These are phyloP conservation scores for Boletus mariae DNA, from an alignment of 1,284 basidiomycete genomes.

Conservation along the genomic window DNA sequence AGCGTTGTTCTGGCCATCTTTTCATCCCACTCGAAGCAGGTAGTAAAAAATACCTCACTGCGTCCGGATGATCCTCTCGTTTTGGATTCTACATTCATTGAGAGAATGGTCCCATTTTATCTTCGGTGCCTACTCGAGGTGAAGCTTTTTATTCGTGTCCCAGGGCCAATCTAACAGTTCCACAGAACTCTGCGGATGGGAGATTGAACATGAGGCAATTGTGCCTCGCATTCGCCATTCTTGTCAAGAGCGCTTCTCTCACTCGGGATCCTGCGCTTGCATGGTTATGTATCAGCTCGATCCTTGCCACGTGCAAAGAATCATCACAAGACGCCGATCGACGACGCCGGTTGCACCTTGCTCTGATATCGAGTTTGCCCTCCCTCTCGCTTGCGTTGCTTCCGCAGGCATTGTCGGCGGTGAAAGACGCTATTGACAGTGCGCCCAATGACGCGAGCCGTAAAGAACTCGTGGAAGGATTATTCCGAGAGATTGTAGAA, in stretches of 20 bases:
- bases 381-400: constrained; percentile 55
- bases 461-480: constrained; percentile 49
- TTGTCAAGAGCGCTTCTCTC: constrained; percentile 55
- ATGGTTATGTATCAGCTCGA: constrained; percentile 57
- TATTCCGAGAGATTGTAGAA: constrained; percentile 59
- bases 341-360: constrained; percentile 51
- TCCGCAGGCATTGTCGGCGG: constrained; percentile 47
- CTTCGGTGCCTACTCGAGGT: constrained; percentile 63
- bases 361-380: constrained; percentile 57
- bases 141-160: not conserved
- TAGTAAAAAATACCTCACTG: constrained; percentile 9
- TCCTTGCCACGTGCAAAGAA: constrained; percentile 38
- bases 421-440: constrained; percentile 37
- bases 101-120: constrained; percentile 65
- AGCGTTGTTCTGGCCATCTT: constrained; percentile 70
- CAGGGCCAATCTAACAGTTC: not conserved
- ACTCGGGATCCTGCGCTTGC: constrained; percentile 41
- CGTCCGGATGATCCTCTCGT: constrained; percentile 9
- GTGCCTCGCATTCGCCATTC: constrained; percentile 60
- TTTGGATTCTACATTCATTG: constrained; percentile 38
- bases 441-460: constrained; percentile 19
- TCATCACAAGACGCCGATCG: constrained; percentile 29
- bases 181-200: constrained; percentile 60
- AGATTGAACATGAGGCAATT: constrained; percentile 58
- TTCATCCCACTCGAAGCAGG: constrained; percentile 49